These are phyloP conservation scores for Aspergillus floridensis DNA, from an alignment of 2,329 filamentous ascomycete genomes.

Conservation along the genomic window DNA sequence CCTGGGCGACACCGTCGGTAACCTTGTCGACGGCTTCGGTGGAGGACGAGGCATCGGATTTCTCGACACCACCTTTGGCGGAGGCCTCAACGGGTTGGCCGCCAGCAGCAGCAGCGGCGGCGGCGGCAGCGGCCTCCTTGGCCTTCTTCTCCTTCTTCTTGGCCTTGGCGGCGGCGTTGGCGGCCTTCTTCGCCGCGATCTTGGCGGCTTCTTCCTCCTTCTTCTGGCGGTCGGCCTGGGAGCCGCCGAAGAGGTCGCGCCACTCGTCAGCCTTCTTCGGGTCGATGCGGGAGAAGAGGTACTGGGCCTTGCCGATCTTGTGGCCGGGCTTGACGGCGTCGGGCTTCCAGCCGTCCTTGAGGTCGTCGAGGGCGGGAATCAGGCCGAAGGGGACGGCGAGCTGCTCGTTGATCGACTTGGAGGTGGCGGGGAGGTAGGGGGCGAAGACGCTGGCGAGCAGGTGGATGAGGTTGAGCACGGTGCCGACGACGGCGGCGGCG, in stretches of 20 bases:
- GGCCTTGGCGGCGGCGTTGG: slow-evolving; percentile 39
- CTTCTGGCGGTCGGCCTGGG: slow-evolving; percentile 64
- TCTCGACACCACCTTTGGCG: slow-evolving; percentile 36
- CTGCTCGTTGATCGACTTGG: slow-evolving; percentile 72
- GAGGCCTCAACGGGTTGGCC: slow-evolving; percentile 34
- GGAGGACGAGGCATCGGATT: slow-evolving; percentile 20
- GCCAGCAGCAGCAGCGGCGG: slow-evolving; percentile 22
- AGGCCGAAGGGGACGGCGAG: slow-evolving; percentile 59
- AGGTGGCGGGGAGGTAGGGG: slow-evolving; percentile 82
- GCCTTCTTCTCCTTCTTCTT: slow-evolving; percentile 42
- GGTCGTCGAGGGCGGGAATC: slow-evolving; percentile 56
- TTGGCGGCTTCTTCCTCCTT: slow-evolving; percentile 58
- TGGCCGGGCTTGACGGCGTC: slow-evolving; percentile 66
- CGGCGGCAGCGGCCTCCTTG: slow-evolving; percentile 38
- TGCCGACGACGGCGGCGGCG: slow-evolving; percentile 64
- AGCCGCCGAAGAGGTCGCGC: slow-evolving; percentile 71
- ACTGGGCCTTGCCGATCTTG: slow-evolving; percentile 74
- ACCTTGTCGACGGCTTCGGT: slow-evolving; percentile 42
- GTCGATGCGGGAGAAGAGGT: slow-evolving; percentile 82
- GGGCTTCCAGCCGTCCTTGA: slow-evolving; percentile 61
- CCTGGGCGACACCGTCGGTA: slow-evolving; percentile 42
- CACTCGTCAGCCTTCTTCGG: slow-evolving; percentile 79
- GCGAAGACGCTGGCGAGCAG: slow-evolving; percentile 74
- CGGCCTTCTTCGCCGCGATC: slow-evolving; percentile 37
- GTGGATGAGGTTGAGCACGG: slow-evolving; percentile 80